phyloP scores from a whole-genome alignment of 306 rosid genomes.

The Rosa chinensis region DNA sequence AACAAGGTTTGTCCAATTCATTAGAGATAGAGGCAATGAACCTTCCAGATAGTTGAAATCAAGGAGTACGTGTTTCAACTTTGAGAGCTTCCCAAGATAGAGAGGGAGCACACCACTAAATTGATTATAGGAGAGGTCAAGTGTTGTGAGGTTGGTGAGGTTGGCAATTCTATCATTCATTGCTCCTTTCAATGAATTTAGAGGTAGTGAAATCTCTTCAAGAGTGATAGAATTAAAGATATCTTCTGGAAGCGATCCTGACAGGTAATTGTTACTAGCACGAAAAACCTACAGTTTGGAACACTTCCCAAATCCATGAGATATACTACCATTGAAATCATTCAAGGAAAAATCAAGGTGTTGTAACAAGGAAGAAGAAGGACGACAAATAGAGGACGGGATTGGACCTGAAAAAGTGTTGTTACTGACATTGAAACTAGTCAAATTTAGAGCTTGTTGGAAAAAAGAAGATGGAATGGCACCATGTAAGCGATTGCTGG shows the following conservation, averaged over 20 bases:
- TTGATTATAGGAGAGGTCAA: neutral
- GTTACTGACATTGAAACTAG: conserved; percentile 5
- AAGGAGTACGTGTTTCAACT: neutral
- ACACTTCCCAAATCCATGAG: conserved; percentile 1
- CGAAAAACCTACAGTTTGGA: neutral
- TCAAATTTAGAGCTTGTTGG: neutral
- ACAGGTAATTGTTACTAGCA: neutral
- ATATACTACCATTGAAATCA: neutral
- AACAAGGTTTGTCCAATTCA: neutral
- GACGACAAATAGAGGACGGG: conserved; percentile 1
- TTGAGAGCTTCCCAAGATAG: neutral
- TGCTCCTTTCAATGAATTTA: neutral
- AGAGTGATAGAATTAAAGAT: neutral
- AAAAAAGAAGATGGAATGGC: neutral
- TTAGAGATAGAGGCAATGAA: neutral
- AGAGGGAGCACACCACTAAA: neutral
- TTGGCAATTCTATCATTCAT: neutral
- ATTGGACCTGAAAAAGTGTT: neutral
- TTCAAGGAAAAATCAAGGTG: neutral
- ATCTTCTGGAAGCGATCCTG: neutral
- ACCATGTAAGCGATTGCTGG: conserved; percentile 4
- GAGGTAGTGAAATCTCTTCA: neutral
- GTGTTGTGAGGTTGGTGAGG: neutral
- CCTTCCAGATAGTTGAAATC: neutral
- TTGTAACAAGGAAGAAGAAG: conserved; percentile 2